These are phyloP conservation scores for Pulchroboletus neoregius DNA, from an alignment of 1,284 basidiomycete species.

Conservation along the genomic window DNA sequence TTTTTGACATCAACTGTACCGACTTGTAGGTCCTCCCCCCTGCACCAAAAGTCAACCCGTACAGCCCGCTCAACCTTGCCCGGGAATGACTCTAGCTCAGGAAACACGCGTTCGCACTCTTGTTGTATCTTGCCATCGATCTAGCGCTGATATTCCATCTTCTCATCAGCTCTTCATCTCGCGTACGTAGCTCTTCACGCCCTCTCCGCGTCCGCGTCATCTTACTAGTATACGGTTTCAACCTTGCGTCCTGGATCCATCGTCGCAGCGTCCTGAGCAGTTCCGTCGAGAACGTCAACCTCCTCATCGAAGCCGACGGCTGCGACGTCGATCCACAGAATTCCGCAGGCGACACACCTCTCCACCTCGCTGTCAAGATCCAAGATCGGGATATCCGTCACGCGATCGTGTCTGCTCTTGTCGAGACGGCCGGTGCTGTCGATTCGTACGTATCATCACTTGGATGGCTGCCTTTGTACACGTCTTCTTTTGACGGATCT, in stretches of 20 bases:
- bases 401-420: slow-evolving; percentile 22
- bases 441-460: slow-evolving; percentile 25
- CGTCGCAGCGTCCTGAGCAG: slow-evolving; percentile 18
- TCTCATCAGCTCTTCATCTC: slow-evolving; percentile 29
- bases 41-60: neutral
- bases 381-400: slow-evolving; percentile 14
- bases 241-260: neutral
- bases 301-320: slow-evolving; percentile 27
- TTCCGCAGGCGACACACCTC: slow-evolving; percentile 26
- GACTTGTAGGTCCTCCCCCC: slow-evolving; percentile 24
- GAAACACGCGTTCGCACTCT: slow-evolving; percentile 31
- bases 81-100: slow-evolving; percentile 13
- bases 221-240: neutral
- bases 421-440: slow-evolving; percentile 25
- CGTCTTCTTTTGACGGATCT: neutral
- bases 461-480: neutral
- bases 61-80: slow-evolving; percentile 2
- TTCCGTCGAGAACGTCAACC: slow-evolving; percentile 20
- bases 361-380: slow-evolving; percentile 29
- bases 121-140: slow-evolving; percentile 2
- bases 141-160: slow-evolving; percentile 13
- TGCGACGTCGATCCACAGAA: slow-evolving; percentile 33
- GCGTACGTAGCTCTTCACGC: slow-evolving; percentile 24
- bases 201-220: no score
- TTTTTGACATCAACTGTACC: slow-evolving; percentile 32